Base-by-base conservation (phyloP, 2,329 filamentous ascomycete genomes). In the Pestalotiopsis sp. region DNA sequence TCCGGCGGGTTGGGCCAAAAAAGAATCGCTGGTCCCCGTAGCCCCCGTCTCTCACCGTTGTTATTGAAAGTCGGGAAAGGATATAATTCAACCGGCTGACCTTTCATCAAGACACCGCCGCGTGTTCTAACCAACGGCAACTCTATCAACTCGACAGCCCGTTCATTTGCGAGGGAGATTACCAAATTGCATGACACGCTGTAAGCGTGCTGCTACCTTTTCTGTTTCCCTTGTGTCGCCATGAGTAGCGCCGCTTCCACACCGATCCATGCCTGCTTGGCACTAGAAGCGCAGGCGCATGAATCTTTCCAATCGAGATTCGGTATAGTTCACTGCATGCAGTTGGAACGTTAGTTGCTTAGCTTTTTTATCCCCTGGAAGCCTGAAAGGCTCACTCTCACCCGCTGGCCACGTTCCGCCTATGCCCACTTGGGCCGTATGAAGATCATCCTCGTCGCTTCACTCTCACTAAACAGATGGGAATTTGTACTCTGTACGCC, bases 361-460 rank as follows among this genome's bases (percentile, higher is more conserved):
- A 44, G 44, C 7, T 52, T 20, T n/a, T 20, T 20, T n/a, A 17
- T 52, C 44, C 44, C 44, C 44, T 52, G 44, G 10, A n/a, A 20
- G 44, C n/a, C 44, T 35, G 30, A 35, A 35, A 9, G 30, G 30
- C n/a, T 58, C 55, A 58, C 17, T 13, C 17, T 22, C 11, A 5
- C 58, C 58, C 26, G 11, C 5, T 30, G 26, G 58, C 30, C 58
- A 22, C 35, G 10, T 61, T 61, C 35, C 58, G 58, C 30, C 26
- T n/a, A 61, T 61, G 58, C 30, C 58, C 58, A 24, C 58, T 61
- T 61, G 30, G 24, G 26, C 30, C 35, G 30, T 20, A 35, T 35
- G n/a, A 20, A 61, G 30, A 61, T 61, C 58, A 61, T 26, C 30
- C 26, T 14, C n/a, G 58, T 61, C 58, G 58, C 58, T 39, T 61